Evolutionary conservation across 768 basidiomycete species (phyloP).

Genomic region (Auricularia auricula-judae): DNA sequence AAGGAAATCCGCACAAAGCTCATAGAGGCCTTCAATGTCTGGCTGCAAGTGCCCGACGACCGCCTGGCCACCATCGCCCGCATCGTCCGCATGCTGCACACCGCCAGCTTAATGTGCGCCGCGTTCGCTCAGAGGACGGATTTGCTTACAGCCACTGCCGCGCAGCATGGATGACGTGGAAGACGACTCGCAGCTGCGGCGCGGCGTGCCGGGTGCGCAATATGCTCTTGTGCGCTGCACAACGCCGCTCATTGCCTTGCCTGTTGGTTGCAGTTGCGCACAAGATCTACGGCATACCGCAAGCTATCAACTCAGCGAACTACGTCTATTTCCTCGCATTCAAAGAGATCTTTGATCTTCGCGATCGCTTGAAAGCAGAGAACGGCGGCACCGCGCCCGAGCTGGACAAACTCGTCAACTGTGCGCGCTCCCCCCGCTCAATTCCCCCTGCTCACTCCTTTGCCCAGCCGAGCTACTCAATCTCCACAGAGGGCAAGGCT

Average conservation of each 20-base stretch:
- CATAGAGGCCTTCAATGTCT: conserved; percentile 86
- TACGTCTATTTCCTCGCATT: conserved; percentile 95
- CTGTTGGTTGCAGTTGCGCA: conserved; percentile 55
- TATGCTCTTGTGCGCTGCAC: neutral
- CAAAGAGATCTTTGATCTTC: conserved; percentile 63
- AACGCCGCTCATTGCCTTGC: neutral
- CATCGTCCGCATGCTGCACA: conserved; percentile 90
- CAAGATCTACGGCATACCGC: conserved; percentile 92
- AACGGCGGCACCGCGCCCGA: conserved; percentile 21
- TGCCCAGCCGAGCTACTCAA: conserved; percentile 55
- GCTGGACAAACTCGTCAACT: conserved; percentile 64
- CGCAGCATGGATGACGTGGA: conserved; percentile 88
- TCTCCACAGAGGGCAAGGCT: conserved; percentile 91
- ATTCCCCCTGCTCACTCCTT: conserved; percentile 9
- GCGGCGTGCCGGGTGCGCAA: conserved; percentile 66
- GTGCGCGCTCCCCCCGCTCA: conserved; percentile 23
- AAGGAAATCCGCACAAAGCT: conserved; percentile 85
- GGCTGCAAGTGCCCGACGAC: conserved; percentile 72
- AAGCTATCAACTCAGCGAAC: conserved; percentile 95
- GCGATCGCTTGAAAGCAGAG: conserved; percentile 13
- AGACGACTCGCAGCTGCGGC: conserved; percentile 75
- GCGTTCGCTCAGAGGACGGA: neutral
- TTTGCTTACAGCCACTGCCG: conserved; percentile 9
- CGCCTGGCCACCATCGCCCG: conserved; percentile 64
- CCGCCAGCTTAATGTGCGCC: conserved; percentile 78